phyloP scores from a whole-genome alignment of 108 stramenopile species.

The Stephanodiscus triporus region DNA sequence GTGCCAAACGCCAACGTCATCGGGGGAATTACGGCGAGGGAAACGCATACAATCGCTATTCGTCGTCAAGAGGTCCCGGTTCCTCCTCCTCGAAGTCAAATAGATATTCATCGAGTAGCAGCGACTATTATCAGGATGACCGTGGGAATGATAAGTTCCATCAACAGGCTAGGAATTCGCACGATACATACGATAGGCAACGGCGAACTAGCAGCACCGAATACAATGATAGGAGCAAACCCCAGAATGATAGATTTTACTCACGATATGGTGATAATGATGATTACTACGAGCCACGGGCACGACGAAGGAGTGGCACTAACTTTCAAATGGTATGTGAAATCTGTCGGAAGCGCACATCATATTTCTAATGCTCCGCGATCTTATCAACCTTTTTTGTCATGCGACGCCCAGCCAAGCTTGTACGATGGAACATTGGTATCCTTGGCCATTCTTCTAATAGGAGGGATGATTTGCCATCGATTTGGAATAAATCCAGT shows the following conservation, averaged over 20 bases:
- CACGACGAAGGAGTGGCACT: constrained; percentile 14
- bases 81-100: background rate
- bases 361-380: background rate
- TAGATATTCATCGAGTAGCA: constrained; percentile 16
- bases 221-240: constrained; percentile 50
- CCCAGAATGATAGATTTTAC: constrained; percentile 37
- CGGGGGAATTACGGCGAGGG: constrained; percentile 64
- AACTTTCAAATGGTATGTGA: constrained; percentile 27
- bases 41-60: constrained; percentile 69
- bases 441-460: constrained; percentile 52
- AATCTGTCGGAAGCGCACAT: background rate
- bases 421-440: constrained; percentile 60
- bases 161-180: constrained; percentile 2
- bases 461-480: constrained; percentile 54
- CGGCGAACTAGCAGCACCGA: constrained; percentile 15
- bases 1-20: background rate
- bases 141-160: background rate
- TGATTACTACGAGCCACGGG: constrained; percentile 29
- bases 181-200: background rate
- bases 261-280: constrained; percentile 22
- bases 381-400: background rate
- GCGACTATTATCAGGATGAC: background rate
- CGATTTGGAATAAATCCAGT: constrained; percentile 73
- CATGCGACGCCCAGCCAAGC: constrained; percentile 26
- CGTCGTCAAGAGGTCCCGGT: background rate